Conservation (phyloP, 257 asterid species). For the Sherardia arvensis region DNA sequence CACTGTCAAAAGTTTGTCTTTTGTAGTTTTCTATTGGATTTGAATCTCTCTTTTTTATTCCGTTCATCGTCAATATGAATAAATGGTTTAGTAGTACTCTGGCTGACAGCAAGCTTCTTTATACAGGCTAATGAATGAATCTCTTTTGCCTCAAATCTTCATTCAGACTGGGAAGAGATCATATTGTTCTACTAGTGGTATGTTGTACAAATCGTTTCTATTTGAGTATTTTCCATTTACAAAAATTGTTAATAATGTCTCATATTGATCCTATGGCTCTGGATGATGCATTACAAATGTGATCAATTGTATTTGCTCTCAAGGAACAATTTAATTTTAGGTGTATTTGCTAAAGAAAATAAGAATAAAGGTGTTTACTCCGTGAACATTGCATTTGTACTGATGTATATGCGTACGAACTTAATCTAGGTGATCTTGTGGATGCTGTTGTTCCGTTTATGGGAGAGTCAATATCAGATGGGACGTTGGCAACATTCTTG, state of each 20-base stretch:
- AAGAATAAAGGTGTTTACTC: neutral
- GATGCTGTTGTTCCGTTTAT: conserved; percentile 93
- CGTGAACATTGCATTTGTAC: neutral
- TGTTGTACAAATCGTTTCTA: neutral
- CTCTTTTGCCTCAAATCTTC: conserved; percentile 23
- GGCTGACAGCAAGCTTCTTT: neutral
- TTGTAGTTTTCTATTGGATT: neutral
- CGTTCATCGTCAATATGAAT: neutral
- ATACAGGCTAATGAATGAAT: conserved; percentile 38
- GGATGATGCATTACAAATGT: neutral
- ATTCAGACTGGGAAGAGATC: conserved; percentile 44
- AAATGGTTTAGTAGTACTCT: neutral
- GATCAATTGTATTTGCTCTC: neutral
- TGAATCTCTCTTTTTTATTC: neutral
- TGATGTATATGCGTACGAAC: conserved; percentile 8
- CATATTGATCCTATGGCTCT: neutral
- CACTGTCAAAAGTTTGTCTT: neutral
- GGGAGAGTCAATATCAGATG: conserved; percentile 97
- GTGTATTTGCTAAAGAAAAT: neutral
- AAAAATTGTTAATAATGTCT: neutral
- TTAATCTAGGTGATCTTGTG: conserved; percentile 55
- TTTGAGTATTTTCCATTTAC: neutral
- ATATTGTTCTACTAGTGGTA: conserved; percentile 70
- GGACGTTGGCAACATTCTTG: conserved; percentile 76
- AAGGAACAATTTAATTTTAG: neutral